phyloP scores from a whole-genome alignment of 768 basidiomycete species.

The Russula vinacea region DNA sequence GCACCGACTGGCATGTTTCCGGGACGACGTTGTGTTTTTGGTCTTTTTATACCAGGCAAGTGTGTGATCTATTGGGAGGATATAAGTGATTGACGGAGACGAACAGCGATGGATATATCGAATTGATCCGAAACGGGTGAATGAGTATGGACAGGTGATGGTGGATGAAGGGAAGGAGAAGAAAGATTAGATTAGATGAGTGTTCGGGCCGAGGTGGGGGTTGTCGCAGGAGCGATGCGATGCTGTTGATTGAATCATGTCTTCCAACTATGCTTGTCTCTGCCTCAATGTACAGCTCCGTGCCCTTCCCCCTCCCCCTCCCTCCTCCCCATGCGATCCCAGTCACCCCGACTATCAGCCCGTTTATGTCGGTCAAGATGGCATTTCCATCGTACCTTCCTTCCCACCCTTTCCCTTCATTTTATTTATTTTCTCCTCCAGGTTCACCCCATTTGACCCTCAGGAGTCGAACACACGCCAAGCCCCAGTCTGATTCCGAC shows the following conservation, averaged over 20 bases:
- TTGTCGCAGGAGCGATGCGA: background rate
- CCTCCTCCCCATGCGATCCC: constrained; percentile 23
- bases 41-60: constrained; percentile 89
- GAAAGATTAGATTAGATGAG: constrained; percentile 7
- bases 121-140: constrained; percentile 89
- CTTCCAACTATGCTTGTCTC: constrained; percentile 52
- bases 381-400: constrained; percentile 55
- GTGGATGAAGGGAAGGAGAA: constrained; percentile 38
- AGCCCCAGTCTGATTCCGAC: constrained; percentile 27
- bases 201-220: background rate
- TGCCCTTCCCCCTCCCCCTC: constrained; percentile 34
- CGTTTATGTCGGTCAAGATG: constrained; percentile 64
- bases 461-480: constrained; percentile 46
- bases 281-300: constrained; percentile 70
- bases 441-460: constrained; percentile 72
- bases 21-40: constrained; percentile 88
- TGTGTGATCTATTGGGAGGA: background rate
- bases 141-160: constrained; percentile 92
- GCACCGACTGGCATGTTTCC: constrained; percentile 87
- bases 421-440: constrained; percentile 33
- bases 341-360: constrained; percentile 45
- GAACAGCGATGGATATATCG: constrained; percentile 93
- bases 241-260: constrained; percentile 10
- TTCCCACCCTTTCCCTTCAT: background rate
- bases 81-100: background rate